Evolutionary conservation across 345 rosid species (phyloP), one percentile per base, ranked within the genome.

Genomic region (Eucalyptus guilfoylei): DNA sequence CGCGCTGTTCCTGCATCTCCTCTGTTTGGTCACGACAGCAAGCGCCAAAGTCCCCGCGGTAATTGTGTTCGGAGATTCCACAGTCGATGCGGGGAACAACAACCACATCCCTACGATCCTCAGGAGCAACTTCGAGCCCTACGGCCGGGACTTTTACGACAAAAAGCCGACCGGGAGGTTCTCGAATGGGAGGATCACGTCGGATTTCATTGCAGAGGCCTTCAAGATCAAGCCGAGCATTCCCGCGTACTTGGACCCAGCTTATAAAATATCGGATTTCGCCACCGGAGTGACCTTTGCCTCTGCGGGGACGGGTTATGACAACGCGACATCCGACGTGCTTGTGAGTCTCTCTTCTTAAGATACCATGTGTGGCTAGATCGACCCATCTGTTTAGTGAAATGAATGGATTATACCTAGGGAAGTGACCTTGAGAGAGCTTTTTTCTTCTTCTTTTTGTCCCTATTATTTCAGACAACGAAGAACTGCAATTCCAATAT

Each of bases 21-120:
- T 85, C 16, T 45, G 86, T 85, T 16, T 86, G 26, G 62, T 87
- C 11, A 32, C 87, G 49, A 37, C 83, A 47, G 45, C 91, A 72
- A 88, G 89, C 49, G 94, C 93, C 44, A 90, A 91, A 88, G 91
- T 93, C 60, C 95, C 96, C 30, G 96, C 95, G 55, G 81, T 94
- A 86, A 94, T 95, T 34, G 96, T 94, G 90, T 95, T 95, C 48
- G 96, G 96, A 26, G 97, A 94, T 91, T 95, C 97, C 21, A 91
- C 95, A 19, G 95, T 94, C 10, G 96, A 95, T 81, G 92, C 95
- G 14, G 95, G 96, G 37, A 94, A 95, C 91, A 94, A 95, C 92
- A 94, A 95, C 90, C 91, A 87, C 91, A 91, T 94, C 54, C 89
- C 92, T 45, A 94, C 97, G 2, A 49, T 94, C 52, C 92, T 93